Conservation (phyloP, 176 grass and related monocot genomes). For the Juncus inflexus region DNA sequence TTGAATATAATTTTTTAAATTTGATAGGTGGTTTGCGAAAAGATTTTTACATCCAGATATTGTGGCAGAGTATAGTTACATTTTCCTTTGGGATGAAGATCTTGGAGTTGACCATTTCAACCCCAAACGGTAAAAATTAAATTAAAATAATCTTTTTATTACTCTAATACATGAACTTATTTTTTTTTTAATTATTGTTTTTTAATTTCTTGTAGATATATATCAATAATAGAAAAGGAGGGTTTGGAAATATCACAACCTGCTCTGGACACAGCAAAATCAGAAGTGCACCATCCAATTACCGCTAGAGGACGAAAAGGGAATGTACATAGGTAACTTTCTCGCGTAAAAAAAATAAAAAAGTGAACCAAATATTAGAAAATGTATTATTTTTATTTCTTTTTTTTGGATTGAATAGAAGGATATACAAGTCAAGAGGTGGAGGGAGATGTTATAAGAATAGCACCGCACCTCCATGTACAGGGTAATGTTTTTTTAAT, state of each 20-base stretch:
- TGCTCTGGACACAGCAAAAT: slow-evolving; percentile 53
- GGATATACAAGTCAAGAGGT: slow-evolving; percentile 62
- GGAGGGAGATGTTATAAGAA: slow-evolving; percentile 50
- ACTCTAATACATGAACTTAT: background rate
- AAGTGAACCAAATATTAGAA: background rate
- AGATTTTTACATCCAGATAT: slow-evolving; percentile 75
- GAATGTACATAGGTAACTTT: slow-evolving; percentile 40
- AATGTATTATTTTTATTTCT: background rate
- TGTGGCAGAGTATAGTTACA: slow-evolving; percentile 55
- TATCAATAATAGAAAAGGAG: slow-evolving; percentile 42
- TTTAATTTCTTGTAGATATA: slow-evolving; percentile 27
- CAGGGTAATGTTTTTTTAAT: slow-evolving; percentile 34
- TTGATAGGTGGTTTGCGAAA: slow-evolving; percentile 66
- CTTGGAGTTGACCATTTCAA: slow-evolving; percentile 66
- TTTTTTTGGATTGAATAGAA: slow-evolving; percentile 33
- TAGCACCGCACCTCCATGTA: slow-evolving; percentile 69
- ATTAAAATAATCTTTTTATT: too few relatives aligned
- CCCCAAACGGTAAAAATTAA: slow-evolving; percentile 31
- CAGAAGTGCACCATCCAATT: slow-evolving; percentile 67
- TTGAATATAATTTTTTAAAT: slow-evolving; percentile 1
- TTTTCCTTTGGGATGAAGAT: slow-evolving; percentile 92
- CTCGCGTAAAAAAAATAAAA: background rate
- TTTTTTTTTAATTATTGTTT: slow-evolving; percentile 12
- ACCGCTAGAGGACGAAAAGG: slow-evolving; percentile 39
- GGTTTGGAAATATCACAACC: slow-evolving; percentile 77